Conservation (phyloP, 345 rosid species). For the Citrus mangshanensis region DNA sequence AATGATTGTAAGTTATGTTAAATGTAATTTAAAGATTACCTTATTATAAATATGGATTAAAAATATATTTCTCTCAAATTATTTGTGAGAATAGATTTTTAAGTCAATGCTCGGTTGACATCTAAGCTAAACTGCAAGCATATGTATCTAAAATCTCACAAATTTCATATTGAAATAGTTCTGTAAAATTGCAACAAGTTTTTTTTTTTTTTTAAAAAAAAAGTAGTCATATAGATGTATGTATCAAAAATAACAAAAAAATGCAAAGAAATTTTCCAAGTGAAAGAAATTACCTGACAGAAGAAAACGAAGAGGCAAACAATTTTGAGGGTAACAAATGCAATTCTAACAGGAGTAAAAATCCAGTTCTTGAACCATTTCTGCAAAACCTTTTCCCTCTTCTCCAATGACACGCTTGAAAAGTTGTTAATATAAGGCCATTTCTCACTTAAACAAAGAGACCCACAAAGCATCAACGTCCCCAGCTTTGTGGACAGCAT, state of each 20-base stretch:
- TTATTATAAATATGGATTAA: too few species aligned
- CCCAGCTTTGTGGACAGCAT: constrained; percentile 67
- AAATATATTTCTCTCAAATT: too few species aligned
- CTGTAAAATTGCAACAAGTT: too few species aligned
- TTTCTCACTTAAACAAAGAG: constrained; percentile 34
- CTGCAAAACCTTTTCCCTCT: constrained; percentile 59
- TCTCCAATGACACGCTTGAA: constrained; percentile 39
- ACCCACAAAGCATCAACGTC: constrained; percentile 63
- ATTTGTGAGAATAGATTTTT: too few species aligned
- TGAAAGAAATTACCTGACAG: constrained; percentile 43
- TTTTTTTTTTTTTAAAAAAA: too few species aligned
- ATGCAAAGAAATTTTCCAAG: neutral
- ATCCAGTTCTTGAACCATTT: constrained; percentile 39
- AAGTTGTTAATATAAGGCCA: constrained; percentile 59
- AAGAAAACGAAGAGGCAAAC: constrained; percentile 46
- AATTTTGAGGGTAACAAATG: constrained; percentile 40
- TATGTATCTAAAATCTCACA: too few species aligned
- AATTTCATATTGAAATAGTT: too few species aligned
- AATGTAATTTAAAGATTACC: too few species aligned
- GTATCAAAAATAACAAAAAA: neutral
- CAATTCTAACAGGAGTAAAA: constrained; percentile 52
- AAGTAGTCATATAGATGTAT: neutral
- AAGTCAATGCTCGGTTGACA: too few species aligned
- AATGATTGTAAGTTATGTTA: too few species aligned
- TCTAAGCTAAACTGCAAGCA: too few species aligned